Percentiles rank a stretch among this genome's conserved stretches.
Conservation (phyloP, 148 eudicot genomes). For the Vaccinium myrtillus region DNA sequence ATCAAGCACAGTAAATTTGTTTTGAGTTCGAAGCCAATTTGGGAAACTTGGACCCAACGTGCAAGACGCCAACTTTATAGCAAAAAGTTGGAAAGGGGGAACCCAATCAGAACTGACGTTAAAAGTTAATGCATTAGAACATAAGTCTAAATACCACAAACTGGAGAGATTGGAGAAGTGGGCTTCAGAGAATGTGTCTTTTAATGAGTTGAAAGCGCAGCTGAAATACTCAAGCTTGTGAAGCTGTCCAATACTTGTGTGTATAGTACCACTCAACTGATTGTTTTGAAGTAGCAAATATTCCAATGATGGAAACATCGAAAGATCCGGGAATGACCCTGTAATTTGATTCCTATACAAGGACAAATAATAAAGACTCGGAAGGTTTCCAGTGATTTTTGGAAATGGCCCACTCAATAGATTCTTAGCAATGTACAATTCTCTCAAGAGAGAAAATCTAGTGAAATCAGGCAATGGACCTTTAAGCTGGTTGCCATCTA, state of each 20-base stretch:
- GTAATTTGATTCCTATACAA: background rate
- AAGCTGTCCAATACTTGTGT: conserved; percentile 25
- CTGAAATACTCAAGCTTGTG: conserved; percentile 21
- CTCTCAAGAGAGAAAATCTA: background rate
- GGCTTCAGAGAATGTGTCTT: conserved; percentile 22
- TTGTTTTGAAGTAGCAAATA: conserved; percentile 12
- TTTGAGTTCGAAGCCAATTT: conserved; percentile 19
- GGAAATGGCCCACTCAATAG: background rate
- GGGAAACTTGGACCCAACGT: conserved; percentile 24
- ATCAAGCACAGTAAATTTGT: background rate
- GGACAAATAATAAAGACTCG: background rate
- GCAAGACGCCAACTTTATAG: conserved; percentile 5
- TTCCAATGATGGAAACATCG: conserved; percentile 14
- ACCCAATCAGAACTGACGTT: conserved; percentile 7
- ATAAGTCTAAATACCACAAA: background rate
- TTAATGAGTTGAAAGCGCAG: conserved; percentile 23
- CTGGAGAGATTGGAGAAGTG: conserved; percentile 20
- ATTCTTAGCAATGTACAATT: background rate
- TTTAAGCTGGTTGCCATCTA: background rate
- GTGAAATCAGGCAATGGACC: conserved; percentile 10
- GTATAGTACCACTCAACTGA: conserved; percentile 18
- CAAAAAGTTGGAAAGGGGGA: conserved; percentile 22
- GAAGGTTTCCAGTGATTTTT: background rate
- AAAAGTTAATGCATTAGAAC: background rate
- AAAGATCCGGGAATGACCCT: conserved; percentile 20